Evolutionary conservation across 176 grass and related monocot species (phyloP).

Genomic region (Zizania latifolia): DNA sequence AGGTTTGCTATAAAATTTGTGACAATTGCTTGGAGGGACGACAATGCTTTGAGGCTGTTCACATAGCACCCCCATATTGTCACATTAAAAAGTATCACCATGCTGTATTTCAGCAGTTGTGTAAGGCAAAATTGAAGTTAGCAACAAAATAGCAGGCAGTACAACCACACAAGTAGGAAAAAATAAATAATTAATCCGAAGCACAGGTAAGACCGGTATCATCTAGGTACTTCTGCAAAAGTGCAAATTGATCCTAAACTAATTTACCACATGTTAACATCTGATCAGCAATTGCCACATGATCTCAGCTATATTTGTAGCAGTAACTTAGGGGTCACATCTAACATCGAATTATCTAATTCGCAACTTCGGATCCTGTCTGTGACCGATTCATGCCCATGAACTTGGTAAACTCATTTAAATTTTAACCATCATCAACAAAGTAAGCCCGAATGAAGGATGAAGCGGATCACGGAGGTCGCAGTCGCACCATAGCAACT

Average conservation of each 20-base stretch:
- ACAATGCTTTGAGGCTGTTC: constrained; percentile 83
- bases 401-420: background rate
- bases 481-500: background rate
- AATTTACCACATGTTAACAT: background rate
- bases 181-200: background rate
- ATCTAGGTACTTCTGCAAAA: background rate
- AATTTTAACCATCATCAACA: background rate
- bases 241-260: background rate
- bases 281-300: background rate
- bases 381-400: background rate
- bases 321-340: background rate
- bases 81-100: constrained; percentile 73
- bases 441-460: background rate
- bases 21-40: constrained; percentile 82
- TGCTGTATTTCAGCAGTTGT: constrained; percentile 66
- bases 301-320: background rate
- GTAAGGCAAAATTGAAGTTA: constrained; percentile 11
- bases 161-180: background rate
- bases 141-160: background rate
- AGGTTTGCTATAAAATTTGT: constrained; percentile 91
- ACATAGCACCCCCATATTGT: constrained; percentile 91
- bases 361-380: background rate
- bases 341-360: background rate
- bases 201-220: too few relatives aligned
- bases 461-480: background rate